Base-by-base conservation (phyloP, 2,329 filamentous ascomycete species). In the Verticillium nonalfalfae region DNA sequence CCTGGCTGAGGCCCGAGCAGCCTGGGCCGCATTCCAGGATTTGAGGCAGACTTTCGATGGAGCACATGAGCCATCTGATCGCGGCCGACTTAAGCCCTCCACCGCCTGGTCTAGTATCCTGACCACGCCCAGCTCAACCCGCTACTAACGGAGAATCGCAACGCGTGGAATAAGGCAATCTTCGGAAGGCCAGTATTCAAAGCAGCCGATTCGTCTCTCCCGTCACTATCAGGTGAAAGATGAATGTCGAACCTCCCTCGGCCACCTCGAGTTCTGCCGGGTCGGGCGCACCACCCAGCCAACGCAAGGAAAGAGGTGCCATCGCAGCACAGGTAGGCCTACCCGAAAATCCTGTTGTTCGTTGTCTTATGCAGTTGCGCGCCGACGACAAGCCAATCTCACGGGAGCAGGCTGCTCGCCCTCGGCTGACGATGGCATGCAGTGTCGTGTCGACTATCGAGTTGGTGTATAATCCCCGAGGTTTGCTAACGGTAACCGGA, bases 251-350 rank as follows among this genome's bases (percentile, higher is more conserved):
- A 26, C 52, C 59, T 15, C 38, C 58, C 7, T 40, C 60, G 13
- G 59, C 65, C 56, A 67, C 60, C 62, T 73, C 73, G 60, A 70
- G 70, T 67, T 75, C 73, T 62, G 69, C 70, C 60, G 72, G 71
- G 58, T 69, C 74, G 55, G 70, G 70, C 63, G 66, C 68, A 55
- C 71, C 72, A 38, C 65, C 67, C 39, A 72, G 69, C 63, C 66
- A 63, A 59, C 70, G 73, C 61, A 76, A 76, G 64, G 74, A 75
- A 62, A 72, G 74, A 62, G 74, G 74, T 62, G 71, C 73, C 31
- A 76, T 76, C 67, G 74, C 74, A 64, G 73, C 74, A 58, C 73
- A 75, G 71, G 72, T 76, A 69, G 64, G 68, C 66, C 55, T 18
- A 15, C 35, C 35, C 50, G 55, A 5, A 21, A 52, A 18, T 18